Base-by-base conservation (phyloP, 495 filamentous ascomycete genomes). In the Hypoxylon intermedium region DNA sequence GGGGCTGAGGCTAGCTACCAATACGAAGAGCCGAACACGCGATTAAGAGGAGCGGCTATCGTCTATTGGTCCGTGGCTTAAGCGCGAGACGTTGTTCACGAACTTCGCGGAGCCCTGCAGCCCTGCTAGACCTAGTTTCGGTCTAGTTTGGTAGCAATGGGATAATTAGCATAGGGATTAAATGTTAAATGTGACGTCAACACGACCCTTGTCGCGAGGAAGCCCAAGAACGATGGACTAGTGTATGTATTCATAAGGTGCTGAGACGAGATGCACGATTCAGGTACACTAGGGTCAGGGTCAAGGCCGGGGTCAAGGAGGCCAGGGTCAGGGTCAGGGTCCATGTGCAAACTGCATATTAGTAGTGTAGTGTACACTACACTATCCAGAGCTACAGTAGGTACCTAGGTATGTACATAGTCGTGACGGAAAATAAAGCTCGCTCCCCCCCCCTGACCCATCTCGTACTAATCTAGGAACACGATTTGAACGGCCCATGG, bases 181-280 rank as follows among this genome's bases (percentile, higher is more conserved):
- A n/a, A n/a, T n/a, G n/a, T n/a, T n/a, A n/a, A n/a, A n/a, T 41
- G 28, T 63, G 60, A 63, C 60, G 60, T 64, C 49, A 64, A 64
- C 13, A 16, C 52, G 13, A 34, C 16, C 34, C 34, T 12, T 42
- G 38, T 16, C 13, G 11, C 6, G 34, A 16, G 4, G 5, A 43
- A 36, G 23, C n/a, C 31, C 34, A 56, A 20, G 26, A 34, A 51
- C 33, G 41, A 33, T 45, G 2, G 20, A 12, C n/a, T n/a, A 26
- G 12, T 30, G 16, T 15, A 26, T 12, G 15, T 5, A 1, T 23
- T 11, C 26, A 47, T 59, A 65, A 59, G 40, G 56, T 56, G 50
- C 62, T 60, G 36, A 54, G 49, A 43, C 38, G 48, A 45, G 33
- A 53, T 45, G 50, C 48, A 46, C 38, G 23, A 51, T 59, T 60